Percentiles rank a stretch among this genome's conserved stretches.
phyloP scores from a whole-genome alignment of 2,329 filamentous ascomycete genomes.

The Ophiostoma ips region DNA sequence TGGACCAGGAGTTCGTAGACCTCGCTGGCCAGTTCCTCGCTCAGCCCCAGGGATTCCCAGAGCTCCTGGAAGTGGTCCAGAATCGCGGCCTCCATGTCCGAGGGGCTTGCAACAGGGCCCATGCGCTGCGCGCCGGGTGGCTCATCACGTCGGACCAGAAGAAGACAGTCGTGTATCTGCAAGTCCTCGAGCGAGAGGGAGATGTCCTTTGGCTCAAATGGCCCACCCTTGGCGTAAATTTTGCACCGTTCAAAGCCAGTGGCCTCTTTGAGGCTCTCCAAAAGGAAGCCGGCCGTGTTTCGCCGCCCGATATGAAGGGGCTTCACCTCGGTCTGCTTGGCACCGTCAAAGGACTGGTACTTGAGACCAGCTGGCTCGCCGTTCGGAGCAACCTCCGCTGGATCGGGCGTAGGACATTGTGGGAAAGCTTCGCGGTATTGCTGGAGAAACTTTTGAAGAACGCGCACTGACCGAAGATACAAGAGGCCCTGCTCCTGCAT shows the following conservation, averaged over 20 bases:
- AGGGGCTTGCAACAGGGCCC: constrained; percentile 36
- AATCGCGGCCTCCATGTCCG: constrained; percentile 62
- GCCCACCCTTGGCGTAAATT: constrained; percentile 54
- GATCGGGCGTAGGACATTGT: constrained; percentile 35
- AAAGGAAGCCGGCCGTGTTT: constrained; percentile 57
- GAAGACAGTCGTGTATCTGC: constrained; percentile 48
- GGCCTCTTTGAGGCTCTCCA: constrained; percentile 49
- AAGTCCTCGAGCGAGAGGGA: constrained; percentile 53
- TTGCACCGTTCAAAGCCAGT: constrained; percentile 68
- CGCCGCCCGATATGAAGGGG: constrained; percentile 51
- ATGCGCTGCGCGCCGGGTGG: constrained; percentile 28
- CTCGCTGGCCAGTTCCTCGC: constrained; percentile 54
- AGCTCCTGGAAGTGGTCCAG: constrained; percentile 71
- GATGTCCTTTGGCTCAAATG: constrained; percentile 47
- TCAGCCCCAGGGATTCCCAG: constrained; percentile 65
- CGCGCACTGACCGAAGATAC: constrained; percentile 54
- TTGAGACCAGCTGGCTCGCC: constrained; percentile 54
- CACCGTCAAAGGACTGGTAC: constrained; percentile 59
- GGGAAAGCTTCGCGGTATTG: constrained; percentile 45
- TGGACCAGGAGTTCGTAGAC: constrained; percentile 58
- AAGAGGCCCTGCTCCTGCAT: constrained; percentile 41
- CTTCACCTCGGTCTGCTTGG: constrained; percentile 44
- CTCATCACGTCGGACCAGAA: constrained; percentile 50
- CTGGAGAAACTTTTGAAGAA: constrained; percentile 53
- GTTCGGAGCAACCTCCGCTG: constrained; percentile 40